Evolutionary conservation across 768 basidiomycete species (phyloP).

Genomic region (Mrakia hoshinonis): DNA sequence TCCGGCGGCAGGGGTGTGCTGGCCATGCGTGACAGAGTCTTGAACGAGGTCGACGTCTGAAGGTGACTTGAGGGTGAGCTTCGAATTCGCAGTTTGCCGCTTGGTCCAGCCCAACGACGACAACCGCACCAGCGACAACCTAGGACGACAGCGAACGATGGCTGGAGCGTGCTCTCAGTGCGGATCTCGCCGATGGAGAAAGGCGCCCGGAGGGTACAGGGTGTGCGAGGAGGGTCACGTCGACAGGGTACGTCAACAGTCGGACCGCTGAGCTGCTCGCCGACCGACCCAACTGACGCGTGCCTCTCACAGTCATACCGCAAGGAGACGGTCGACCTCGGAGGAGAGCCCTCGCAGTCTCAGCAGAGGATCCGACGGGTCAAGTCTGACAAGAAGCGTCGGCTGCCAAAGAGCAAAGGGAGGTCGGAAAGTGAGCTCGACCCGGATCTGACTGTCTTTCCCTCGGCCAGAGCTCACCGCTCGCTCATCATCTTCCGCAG

Average conservation of each 20-base stretch:
- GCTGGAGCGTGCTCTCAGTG: conserved; percentile 42
- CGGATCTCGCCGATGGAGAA: conserved; percentile 78
- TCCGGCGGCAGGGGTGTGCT: background rate
- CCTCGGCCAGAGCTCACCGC: background rate
- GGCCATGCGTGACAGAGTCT: background rate
- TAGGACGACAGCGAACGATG: no score
- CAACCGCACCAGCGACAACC: background rate
- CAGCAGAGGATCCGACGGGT: conserved; percentile 55
- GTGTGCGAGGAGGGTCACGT: conserved; percentile 88
- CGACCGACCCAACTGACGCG: background rate
- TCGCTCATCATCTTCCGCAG: conserved; percentile 42
- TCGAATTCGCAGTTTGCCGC: background rate
- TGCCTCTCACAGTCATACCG: conserved; percentile 57
- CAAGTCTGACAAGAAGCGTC: conserved; percentile 53
- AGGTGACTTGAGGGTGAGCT: background rate
- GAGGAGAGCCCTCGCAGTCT: conserved; percentile 54
- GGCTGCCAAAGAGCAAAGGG: conserved; percentile 47
- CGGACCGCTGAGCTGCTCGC: background rate
- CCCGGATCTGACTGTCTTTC: background rate
- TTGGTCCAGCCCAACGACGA: background rate
- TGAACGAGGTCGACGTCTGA: background rate
- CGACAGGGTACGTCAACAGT: conserved; percentile 14
- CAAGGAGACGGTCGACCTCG: conserved; percentile 66
- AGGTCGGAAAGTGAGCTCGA: conserved; percentile 54
- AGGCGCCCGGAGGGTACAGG: conserved; percentile 69